Base-by-base conservation (phyloP, 2,329 filamentous ascomycete species). In the Ophiosphaerella narmari region DNA sequence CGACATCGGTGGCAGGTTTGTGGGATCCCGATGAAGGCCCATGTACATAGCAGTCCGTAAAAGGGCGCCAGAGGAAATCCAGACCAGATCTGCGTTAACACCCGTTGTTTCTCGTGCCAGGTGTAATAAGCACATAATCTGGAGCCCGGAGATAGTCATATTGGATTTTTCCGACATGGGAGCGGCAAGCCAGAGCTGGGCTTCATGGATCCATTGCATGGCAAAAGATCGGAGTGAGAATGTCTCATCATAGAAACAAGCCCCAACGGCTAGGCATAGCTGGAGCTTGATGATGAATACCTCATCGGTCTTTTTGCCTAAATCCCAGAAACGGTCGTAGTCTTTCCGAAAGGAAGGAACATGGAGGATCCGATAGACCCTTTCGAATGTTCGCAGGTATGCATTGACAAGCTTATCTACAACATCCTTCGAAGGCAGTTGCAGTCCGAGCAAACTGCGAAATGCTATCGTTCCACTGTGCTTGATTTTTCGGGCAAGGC, bases 11-110 rank as follows among this genome's bases (percentile, higher is more conserved):
- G 65, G 63, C 6, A 73, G 50, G 31, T 57, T 48, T 0, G 46
- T 43, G 1, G 73, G 71, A 39, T 75, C 73, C 32, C 68, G 50
- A 53, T 76, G 71, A 1, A 76, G 45, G 0, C 74, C 74, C 60
- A 74, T 68, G 21, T 63, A 60, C 24, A 75, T 61, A 7, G 72
- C 72, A 7, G 55, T 67, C 29, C 73, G 59, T 9, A 75, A 41
- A 0, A 77, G 51, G n/a, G 55, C 52, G 0, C 72, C 74, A 2
- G 62, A 60, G 0, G 68, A 65, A 14, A 73, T 60, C 68, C 71
- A 74, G 12, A 63, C 60, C 33, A 67, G 50, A 33, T 63, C 62
- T 16, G 59, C 65, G 33, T 7, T 12, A 7, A 35, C 13, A 12
- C 33, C 33, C 12, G 13, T 7, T 12, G 7, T 35, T 35, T 35